Evolutionary conservation across 2,329 filamentous ascomycete species (phyloP).

Genomic region (Pyrenophora graminea): DNA sequence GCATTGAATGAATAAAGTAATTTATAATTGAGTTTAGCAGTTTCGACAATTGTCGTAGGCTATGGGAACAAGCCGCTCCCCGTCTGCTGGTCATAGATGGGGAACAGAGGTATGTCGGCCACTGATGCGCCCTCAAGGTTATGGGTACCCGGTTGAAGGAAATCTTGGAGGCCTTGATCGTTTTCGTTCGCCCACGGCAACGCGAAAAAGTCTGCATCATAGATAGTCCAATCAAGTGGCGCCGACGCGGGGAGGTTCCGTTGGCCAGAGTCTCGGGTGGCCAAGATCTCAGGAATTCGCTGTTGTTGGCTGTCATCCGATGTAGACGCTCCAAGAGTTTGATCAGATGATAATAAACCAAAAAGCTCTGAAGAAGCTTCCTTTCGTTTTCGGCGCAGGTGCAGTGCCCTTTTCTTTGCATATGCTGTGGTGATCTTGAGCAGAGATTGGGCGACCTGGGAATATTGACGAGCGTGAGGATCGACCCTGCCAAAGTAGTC

Average conservation of each 20-base stretch:
- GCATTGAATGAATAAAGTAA: neutral
- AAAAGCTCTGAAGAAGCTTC: slow-evolving; percentile 38
- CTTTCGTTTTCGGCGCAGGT: slow-evolving; percentile 29
- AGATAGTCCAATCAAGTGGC: slow-evolving; percentile 37
- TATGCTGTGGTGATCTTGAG: slow-evolving; percentile 32
- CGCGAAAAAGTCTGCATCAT: slow-evolving; percentile 39
- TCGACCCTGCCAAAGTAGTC: slow-evolving; percentile 35
- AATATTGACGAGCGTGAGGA: slow-evolving; percentile 39
- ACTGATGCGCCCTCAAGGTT: slow-evolving; percentile 35
- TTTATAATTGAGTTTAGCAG: too few relatives aligned
- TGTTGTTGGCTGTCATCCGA: neutral
- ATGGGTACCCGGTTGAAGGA: slow-evolving; percentile 38
- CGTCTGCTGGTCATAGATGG: slow-evolving; percentile 35
- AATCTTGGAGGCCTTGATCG: slow-evolving; percentile 37
- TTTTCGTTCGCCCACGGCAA: slow-evolving; percentile 38
- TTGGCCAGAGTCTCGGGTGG: slow-evolving; percentile 8
- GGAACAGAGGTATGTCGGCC: slow-evolving; percentile 40
- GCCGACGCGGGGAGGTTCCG: slow-evolving; percentile 10
- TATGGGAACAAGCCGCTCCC: slow-evolving; percentile 15
- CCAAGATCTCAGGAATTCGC: slow-evolving; percentile 2
- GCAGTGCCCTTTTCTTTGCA: slow-evolving; percentile 29
- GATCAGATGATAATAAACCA: slow-evolving; percentile 27
- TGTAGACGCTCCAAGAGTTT: neutral
- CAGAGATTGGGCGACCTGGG: slow-evolving; percentile 31
- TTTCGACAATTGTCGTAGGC: neutral